phyloP scores from a whole-genome alignment of 2,329 filamentous ascomycete species.

The Aspergillus aculeatus region DNA sequence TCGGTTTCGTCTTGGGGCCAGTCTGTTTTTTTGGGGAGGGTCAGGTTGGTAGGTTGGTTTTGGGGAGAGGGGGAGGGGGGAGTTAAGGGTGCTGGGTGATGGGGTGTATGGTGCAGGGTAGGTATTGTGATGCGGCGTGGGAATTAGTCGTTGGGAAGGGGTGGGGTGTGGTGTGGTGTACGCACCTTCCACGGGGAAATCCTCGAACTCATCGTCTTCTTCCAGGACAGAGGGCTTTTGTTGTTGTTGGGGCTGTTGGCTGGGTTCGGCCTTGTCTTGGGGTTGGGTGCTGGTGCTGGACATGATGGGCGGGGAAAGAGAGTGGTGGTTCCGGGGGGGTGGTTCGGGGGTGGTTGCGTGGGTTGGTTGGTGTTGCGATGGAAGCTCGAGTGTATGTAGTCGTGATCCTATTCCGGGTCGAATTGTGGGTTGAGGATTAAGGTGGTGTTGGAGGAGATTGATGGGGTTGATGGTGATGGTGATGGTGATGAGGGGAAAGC shows the following conservation, averaged over 20 bases:
- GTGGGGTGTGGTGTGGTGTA: background rate
- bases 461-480: background rate
- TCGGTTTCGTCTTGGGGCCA: conserved; percentile 92
- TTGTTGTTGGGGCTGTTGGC: conserved; percentile 53
- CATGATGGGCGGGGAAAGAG: conserved; percentile 39
- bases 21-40: conserved; percentile 55
- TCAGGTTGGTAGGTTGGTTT: background rate
- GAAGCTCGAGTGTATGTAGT: background rate
- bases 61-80: background rate
- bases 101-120: background rate
- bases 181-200: conserved; percentile 92
- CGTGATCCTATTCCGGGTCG: no score
- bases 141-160: no score
- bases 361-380: background rate
- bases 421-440: no score
- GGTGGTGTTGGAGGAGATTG: no score
- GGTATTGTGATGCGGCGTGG: background rate
- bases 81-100: no score
- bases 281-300: conserved; percentile 41
- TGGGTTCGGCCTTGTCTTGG: conserved; percentile 37
- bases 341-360: background rate
- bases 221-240: conserved; percentile 73
- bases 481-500: background rate
- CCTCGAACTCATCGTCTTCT: conserved; percentile 98
- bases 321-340: background rate